A percentile compares a stretch with the other conserved stretches of the same genome.
phyloP scores from a whole-genome alignment of 495 filamentous ascomycete genomes.

The Astrothelium macrocarpum region DNA sequence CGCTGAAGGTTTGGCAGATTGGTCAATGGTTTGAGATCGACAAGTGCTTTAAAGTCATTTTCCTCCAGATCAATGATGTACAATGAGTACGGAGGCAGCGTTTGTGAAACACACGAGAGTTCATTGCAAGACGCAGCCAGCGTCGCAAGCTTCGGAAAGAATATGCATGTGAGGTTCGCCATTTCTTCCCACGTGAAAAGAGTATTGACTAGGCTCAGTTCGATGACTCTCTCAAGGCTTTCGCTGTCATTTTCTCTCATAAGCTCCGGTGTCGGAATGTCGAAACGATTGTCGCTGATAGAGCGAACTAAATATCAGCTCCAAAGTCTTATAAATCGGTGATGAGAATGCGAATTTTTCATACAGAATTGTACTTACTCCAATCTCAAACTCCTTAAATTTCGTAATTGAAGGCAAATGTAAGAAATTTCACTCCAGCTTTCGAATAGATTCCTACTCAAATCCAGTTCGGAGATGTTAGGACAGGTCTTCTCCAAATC shows the following conservation, averaged over 20 bases:
- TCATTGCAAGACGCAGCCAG: conserved; percentile 50
- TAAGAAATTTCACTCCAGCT: conserved; percentile 51
- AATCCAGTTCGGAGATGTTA: conserved; percentile 70
- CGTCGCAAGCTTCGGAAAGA: conserved; percentile 50
- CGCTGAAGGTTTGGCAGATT: conserved; percentile 49
- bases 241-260: not conserved
- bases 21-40: conserved; percentile 37
- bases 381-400: conserved; percentile 54
- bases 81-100: conserved; percentile 37
- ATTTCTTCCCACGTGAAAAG: conserved; percentile 20
- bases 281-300: conserved; percentile 68
- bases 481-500: conserved; percentile 27
- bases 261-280: not conserved
- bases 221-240: not conserved
- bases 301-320: not conserved
- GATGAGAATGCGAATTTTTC: not conserved
- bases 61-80: conserved; percentile 61
- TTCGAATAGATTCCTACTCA: conserved; percentile 75
- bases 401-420: conserved; percentile 58
- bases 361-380: conserved; percentile 45
- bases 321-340: not conserved
- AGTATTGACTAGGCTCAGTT: conserved; percentile 26
- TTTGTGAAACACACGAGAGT: conserved; percentile 22
- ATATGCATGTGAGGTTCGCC: not conserved
- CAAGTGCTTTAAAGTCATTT: conserved; percentile 59